phyloP scores from a whole-genome alignment of 176 grass and related monocot species.

The Carex scoparia region DNA sequence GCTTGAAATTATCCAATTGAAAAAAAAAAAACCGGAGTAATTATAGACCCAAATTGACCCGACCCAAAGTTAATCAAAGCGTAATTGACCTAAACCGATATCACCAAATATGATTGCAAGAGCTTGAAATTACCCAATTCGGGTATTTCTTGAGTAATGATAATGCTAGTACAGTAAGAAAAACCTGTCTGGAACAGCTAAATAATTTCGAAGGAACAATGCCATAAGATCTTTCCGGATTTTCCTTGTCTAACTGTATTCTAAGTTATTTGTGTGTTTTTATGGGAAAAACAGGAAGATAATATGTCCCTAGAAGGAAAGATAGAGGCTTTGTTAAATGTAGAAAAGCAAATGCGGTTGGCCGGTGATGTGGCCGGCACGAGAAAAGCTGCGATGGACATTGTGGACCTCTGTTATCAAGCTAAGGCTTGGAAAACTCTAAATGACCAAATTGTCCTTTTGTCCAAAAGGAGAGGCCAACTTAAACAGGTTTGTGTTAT shows the following conservation, averaged over 20 bases:
- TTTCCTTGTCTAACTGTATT: neutral
- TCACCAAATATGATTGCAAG: neutral
- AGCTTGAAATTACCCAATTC: neutral
- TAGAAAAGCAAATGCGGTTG: constrained; percentile 93
- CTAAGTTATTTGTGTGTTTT: neutral
- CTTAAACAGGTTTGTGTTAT: constrained; percentile 68
- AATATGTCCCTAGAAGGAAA: constrained; percentile 57
- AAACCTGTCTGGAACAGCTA: neutral
- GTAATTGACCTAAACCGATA: neutral
- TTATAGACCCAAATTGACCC: neutral
- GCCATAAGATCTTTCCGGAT: neutral
- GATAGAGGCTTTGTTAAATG: constrained; percentile 78
- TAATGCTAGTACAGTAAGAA: neutral
- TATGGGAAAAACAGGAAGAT: constrained; percentile 46
- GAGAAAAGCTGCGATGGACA: constrained; percentile 78
- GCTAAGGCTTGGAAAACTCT: constrained; percentile 85
- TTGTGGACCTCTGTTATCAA: constrained; percentile 88
- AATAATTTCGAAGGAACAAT: neutral
- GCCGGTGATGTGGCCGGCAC: constrained; percentile 78
- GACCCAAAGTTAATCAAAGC: neutral
- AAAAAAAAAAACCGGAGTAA: neutral
- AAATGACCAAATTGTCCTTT: constrained; percentile 86
- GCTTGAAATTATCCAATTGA: neutral
- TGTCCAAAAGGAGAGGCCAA: constrained; percentile 92
- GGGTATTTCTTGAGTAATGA: neutral